A percentile compares a stretch with the other conserved stretches of the same genome.
Evolutionary conservation across 495 filamentous ascomycete species (phyloP).

Genomic region (Annulohypoxylon nitens): DNA sequence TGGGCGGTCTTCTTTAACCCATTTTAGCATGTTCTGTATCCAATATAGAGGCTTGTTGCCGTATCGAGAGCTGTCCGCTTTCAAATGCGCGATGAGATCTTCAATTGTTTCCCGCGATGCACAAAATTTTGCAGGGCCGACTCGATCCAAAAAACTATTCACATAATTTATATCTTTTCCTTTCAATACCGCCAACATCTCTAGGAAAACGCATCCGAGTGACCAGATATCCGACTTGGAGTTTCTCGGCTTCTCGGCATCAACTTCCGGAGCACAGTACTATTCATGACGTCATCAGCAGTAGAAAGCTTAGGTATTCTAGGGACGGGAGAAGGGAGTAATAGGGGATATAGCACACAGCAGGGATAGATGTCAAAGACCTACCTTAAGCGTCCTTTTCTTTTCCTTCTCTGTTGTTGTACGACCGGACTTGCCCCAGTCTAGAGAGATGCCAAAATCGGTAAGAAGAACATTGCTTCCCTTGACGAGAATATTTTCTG

Average conservation of each 20-base stretch:
- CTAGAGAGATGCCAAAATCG: not conserved
- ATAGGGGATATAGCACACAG: not conserved
- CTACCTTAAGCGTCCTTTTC: not conserved
- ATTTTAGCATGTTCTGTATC: not conserved
- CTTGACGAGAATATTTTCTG: not conserved
- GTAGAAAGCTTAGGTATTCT: no score
- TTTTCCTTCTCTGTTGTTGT: not conserved
- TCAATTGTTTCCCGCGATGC: not conserved
- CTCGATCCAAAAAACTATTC: not conserved
- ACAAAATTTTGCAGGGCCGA: not conserved
- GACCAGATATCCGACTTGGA: conserved; percentile 1
- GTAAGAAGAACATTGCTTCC: not conserved
- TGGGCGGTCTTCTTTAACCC: not conserved
- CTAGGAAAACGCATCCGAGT: conserved; percentile 1
- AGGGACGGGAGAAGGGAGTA: not conserved
- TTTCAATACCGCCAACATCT: not conserved
- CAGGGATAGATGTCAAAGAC: not conserved
- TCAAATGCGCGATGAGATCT: not conserved
- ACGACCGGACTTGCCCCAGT: not conserved
- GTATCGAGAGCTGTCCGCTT: not conserved
- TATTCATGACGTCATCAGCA: not conserved
- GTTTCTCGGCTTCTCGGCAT: not conserved
- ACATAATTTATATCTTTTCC: not conserved
- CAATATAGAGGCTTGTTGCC: not conserved
- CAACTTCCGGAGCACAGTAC: conserved; percentile 4